Percentiles rank a stretch among this genome's conserved stretches.
Evolutionary conservation across 1,139 yeast genomes (phyloP).

Genomic region (Kodamaea sp.): DNA sequence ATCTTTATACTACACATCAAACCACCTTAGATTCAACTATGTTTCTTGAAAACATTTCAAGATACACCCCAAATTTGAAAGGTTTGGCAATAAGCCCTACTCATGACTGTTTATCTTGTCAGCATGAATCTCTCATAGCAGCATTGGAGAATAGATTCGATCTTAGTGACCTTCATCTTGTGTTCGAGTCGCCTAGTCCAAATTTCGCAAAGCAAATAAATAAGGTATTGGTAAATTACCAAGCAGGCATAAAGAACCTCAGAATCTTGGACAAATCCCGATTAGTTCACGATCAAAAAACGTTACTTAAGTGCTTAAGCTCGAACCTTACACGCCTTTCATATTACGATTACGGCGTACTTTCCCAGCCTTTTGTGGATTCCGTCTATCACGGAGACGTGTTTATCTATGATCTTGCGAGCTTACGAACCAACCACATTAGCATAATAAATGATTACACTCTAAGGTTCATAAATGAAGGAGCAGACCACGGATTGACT

Average conservation of each 20-base stretch:
- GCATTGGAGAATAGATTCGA: slow-evolving; percentile 11
- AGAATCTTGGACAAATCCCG: slow-evolving; percentile 15
- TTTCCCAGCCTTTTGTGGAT: slow-evolving; percentile 13
- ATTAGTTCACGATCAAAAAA: slow-evolving; percentile 9
- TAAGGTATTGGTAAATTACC: slow-evolving; percentile 10
- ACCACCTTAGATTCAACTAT: slow-evolving; percentile 8
- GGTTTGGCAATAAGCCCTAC: slow-evolving; percentile 18
- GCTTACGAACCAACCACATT: slow-evolving; percentile 4
- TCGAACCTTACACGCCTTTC: slow-evolving; percentile 11
- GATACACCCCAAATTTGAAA: slow-evolving; percentile 14
- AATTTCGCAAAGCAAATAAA: slow-evolving; percentile 12
- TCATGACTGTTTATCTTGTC: slow-evolving; percentile 21
- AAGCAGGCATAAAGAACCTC: slow-evolving; percentile 13
- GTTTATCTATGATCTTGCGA: slow-evolving; percentile 10
- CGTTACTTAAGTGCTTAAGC: slow-evolving; percentile 16
- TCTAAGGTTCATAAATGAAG: slow-evolving; percentile 12
- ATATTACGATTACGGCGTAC: slow-evolving; percentile 20
- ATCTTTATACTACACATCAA: slow-evolving; percentile 14
- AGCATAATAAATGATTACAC: slow-evolving; percentile 15
- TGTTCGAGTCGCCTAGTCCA: slow-evolving; percentile 17
- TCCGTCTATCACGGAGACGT: slow-evolving; percentile 9
- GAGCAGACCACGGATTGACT: slow-evolving; percentile 9
- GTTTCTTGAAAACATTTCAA: slow-evolving; percentile 15
- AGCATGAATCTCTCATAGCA: slow-evolving; percentile 12
- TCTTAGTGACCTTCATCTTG: slow-evolving; percentile 15